Base-by-base conservation (phyloP, 352 stramenopile species). In the Phytophthora agathidicida region DNA sequence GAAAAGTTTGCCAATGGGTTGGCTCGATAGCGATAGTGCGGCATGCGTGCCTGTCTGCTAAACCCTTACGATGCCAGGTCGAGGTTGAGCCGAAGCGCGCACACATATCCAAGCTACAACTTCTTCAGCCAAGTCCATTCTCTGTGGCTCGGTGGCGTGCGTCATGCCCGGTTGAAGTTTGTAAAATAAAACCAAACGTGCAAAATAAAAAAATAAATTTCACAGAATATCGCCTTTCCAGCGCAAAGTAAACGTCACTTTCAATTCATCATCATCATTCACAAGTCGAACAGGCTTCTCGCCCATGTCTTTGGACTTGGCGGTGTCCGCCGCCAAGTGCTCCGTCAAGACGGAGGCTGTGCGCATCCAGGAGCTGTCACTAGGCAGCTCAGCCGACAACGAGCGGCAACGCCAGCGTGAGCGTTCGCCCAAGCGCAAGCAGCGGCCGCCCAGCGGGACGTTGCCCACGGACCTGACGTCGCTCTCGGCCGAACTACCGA, bases 321-420 rank as follows among this genome's bases (percentile, higher is more conserved):
- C 35, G 8, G 51, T 43, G 45, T 41, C 48, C 20, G 19, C 32
- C 19, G 46, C 11, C 23, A n/a, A n/a, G 4, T 47, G 23, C 33
- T 64, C 48, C 17, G 43, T 73, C 28, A 71, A 63, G 56, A 68
- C 45, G 26, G 46, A 72, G 41, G 50, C 51, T 23, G 50, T 50
- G 32, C 59, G 65, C 41, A 65, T 81, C 17, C 74, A 83, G 50
- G 65, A 75, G 44, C 51, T 83, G 33, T 75, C 68, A 23, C 59
- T 81, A 22, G n/a, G n/a, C n/a, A n/a, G n/a, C n/a, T n/a, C n/a
- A n/a, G n/a, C n/a, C n/a, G n/a, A n/a, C n/a, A n/a, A n/a, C n/a
- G n/a, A n/a, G n/a, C n/a, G n/a, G n/a, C n/a, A n/a, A n/a, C n/a
- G n/a, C n/a, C n/a, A n/a, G n/a, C n/a, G n/a, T n/a, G n/a, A n/a